Evolutionary conservation across 2,329 filamentous ascomycete species (phyloP).

Genomic region (Aspergillus fructus): DNA sequence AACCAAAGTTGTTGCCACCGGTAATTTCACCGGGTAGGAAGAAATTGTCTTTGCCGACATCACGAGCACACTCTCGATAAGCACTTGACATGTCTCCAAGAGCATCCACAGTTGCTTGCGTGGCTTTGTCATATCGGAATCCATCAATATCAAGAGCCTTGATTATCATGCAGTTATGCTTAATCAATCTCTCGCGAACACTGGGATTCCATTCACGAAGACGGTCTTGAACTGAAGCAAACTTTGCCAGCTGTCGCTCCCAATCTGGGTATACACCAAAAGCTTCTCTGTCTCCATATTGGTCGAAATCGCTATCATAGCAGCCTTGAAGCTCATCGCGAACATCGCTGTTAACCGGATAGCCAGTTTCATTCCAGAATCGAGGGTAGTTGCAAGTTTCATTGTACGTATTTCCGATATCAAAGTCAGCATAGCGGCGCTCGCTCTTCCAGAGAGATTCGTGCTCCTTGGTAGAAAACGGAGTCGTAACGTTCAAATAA

Average conservation of each 20-base stretch:
- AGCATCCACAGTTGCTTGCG: conserved; percentile 62
- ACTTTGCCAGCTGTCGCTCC: conserved; percentile 64
- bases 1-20: conserved; percentile 59
- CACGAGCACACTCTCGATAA: conserved; percentile 57
- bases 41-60: conserved; percentile 63
- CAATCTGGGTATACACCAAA: conserved; percentile 65
- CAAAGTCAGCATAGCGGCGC: conserved; percentile 60
- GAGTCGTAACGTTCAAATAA: conserved; percentile 58
- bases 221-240: conserved; percentile 66
- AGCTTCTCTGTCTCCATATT: conserved; percentile 63
- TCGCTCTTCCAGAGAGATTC: conserved; percentile 57
- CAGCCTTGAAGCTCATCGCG: conserved; percentile 53
- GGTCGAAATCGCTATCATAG: conserved; percentile 64
- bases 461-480: conserved; percentile 57
- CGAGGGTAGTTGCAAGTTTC: conserved; percentile 58
- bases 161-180: conserved; percentile 64
- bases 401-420: conserved; percentile 54
- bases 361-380: conserved; percentile 62
- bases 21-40: conserved; percentile 65
- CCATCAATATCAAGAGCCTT: conserved; percentile 65
- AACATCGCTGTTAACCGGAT: conserved; percentile 49
- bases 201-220: conserved; percentile 63
- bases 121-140: conserved; percentile 66
- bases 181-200: conserved; percentile 57
- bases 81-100: conserved; percentile 58